phyloP scores from a whole-genome alignment of 1,284 basidiomycete genomes.

The Anthracocystis walkeri region DNA sequence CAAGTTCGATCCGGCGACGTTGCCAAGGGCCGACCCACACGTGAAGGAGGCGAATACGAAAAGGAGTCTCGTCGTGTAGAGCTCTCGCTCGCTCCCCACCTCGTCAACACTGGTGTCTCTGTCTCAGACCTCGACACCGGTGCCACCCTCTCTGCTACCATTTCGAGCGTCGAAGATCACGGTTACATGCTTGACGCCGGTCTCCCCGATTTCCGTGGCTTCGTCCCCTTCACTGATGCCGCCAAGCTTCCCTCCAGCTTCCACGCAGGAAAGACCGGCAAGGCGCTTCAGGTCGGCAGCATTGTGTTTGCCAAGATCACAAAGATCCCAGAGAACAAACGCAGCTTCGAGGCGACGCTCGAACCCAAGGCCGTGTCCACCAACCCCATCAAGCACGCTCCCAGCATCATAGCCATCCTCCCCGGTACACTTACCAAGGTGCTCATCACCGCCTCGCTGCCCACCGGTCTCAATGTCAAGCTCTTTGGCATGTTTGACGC shows the following conservation, averaged over 20 bases:
- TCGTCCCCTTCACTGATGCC: slow-evolving; percentile 52
- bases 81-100: slow-evolving; percentile 84
- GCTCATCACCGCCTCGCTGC: slow-evolving; percentile 83
- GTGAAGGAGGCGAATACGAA: slow-evolving; percentile 64
- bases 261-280: slow-evolving; percentile 44
- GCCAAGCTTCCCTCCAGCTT: slow-evolving; percentile 52
- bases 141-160: slow-evolving; percentile 55
- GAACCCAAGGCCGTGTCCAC: slow-evolving; percentile 58
- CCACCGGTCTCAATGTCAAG: slow-evolving; percentile 87
- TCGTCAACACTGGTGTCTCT: slow-evolving; percentile 84
- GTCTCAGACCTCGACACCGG: slow-evolving; percentile 79
- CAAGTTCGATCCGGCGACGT: slow-evolving; percentile 74
- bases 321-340: slow-evolving; percentile 66
- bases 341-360: slow-evolving; percentile 67
- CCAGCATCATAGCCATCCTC: slow-evolving; percentile 81
- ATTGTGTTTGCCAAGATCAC: slow-evolving; percentile 66
- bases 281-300: slow-evolving; percentile 66
- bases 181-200: slow-evolving; percentile 92
- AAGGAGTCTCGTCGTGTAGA: slow-evolving; percentile 75
- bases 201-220: slow-evolving; percentile 64
- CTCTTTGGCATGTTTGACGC: slow-evolving; percentile 93
- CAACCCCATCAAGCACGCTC: slow-evolving; percentile 35
- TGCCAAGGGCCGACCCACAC: slow-evolving; percentile 76
- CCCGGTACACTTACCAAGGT: slow-evolving; percentile 88
- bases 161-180: slow-evolving; percentile 89